Conservation (phyloP, 1,284 basidiomycete species). For the Cryptococcus sp. region DNA sequence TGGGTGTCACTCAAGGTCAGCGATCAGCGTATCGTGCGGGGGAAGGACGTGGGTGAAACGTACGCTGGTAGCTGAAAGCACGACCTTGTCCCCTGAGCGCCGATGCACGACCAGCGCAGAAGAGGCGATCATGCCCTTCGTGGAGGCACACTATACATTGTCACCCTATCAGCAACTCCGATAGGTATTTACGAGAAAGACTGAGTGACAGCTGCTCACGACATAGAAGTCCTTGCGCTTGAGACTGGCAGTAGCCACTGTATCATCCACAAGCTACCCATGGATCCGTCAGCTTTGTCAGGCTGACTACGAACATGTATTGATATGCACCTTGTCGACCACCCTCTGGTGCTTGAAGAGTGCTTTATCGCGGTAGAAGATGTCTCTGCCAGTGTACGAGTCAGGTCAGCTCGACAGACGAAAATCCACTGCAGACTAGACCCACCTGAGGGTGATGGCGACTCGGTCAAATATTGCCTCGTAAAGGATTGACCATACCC, state of each 20-base stretch:
- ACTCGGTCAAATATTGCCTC: constrained; percentile 31
- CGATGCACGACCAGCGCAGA: constrained; percentile 60
- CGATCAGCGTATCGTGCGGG: too few relatives aligned
- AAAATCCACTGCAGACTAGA: background rate
- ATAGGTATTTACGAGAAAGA: background rate
- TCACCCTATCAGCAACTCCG: background rate
- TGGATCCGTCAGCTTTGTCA: background rate
- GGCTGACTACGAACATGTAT: background rate
- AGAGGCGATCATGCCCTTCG: constrained; percentile 80
- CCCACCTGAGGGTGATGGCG: constrained; percentile 36
- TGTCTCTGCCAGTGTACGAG: constrained; percentile 58
- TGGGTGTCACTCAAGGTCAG: constrained; percentile 46
- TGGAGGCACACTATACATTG: constrained; percentile 66
- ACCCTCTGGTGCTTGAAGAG: constrained; percentile 70
- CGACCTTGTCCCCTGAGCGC: constrained; percentile 57
- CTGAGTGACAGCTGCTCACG: constrained; percentile 52
- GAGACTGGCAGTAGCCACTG: constrained; percentile 73
- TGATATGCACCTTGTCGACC: constrained; percentile 63
- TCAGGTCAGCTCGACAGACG: constrained; percentile 1
- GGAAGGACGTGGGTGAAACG: too few relatives aligned
- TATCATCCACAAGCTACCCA: constrained; percentile 76
- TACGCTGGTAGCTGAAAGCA: constrained; percentile 59
- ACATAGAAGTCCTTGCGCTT: constrained; percentile 73
- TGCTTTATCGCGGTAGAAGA: constrained; percentile 76
- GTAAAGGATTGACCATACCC: constrained; percentile 31